Percentiles rank a stretch among this genome's conserved stretches.
Conservation (phyloP, 306 rosid genomes). For the Herpetospermum pedunculosum region DNA sequence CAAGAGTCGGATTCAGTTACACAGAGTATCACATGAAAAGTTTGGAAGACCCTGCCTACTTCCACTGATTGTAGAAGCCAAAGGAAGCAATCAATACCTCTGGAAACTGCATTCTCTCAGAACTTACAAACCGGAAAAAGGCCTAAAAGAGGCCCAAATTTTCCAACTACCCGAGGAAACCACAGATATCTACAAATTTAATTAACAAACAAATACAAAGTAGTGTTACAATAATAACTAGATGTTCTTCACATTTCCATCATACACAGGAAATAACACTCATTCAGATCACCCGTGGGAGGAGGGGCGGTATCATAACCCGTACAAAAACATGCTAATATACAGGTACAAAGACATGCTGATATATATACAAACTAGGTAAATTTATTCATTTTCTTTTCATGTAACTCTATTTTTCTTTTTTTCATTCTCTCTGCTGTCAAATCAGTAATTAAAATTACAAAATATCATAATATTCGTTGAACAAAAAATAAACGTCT, state of each 20-base stretch:
- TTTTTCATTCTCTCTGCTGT: neutral
- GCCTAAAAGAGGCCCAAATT: neutral
- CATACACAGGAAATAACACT: neutral
- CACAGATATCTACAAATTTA: neutral
- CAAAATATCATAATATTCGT: slow-evolving; percentile 6
- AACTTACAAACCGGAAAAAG: neutral
- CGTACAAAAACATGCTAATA: too few relatives aligned
- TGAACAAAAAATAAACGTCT: neutral
- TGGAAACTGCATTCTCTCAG: neutral
- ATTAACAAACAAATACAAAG: neutral
- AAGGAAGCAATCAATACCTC: neutral
- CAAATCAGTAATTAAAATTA: slow-evolving; percentile 4
- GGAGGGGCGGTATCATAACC: too few relatives aligned
- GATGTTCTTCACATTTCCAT: neutral
- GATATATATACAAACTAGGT: neutral
- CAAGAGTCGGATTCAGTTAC: neutral
- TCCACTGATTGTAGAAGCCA: neutral
- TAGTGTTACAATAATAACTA: neutral
- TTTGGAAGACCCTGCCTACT: neutral
- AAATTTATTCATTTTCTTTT: neutral
- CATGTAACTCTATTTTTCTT: neutral
- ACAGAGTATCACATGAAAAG: neutral
- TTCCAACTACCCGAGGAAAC: neutral
- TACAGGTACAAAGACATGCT: neutral
- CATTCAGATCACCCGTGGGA: neutral